A percentile compares a stretch with the other conserved stretches of the same genome.
These are phyloP conservation scores for Fusarium odoratissimum DNA, from an alignment of 2,329 filamentous ascomycete species.

Conservation along the genomic window DNA sequence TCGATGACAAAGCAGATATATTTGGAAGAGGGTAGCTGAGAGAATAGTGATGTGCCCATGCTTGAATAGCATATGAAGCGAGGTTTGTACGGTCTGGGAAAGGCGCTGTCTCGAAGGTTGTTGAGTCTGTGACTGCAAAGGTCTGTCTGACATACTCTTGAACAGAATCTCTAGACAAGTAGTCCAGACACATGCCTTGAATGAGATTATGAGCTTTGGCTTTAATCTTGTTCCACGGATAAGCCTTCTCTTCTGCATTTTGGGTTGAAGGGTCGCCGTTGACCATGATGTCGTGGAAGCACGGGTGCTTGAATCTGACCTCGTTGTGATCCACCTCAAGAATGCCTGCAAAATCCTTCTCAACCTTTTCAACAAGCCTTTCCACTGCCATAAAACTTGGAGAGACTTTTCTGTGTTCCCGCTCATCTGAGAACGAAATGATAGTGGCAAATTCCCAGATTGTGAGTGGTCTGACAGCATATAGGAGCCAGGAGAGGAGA, in stretches of 20 bases:
- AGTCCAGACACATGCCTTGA: neutral
- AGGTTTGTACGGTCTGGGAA: constrained; percentile 3
- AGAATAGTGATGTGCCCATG: constrained; percentile 11
- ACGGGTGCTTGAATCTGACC: neutral
- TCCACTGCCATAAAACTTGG: neutral
- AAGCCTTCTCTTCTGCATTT: rapidly evolving
- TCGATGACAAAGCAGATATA: neutral
- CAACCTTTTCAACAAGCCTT: neutral
- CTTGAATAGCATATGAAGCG: constrained; percentile 3
- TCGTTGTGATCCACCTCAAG: neutral
- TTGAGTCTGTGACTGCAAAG: neutral
- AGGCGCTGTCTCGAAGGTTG: neutral
- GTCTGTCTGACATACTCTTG: neutral
- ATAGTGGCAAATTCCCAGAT: constrained; percentile 7
- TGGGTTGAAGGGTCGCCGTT: rapidly evolving
- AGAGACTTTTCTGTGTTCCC: neutral
- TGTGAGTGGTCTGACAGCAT: constrained; percentile 4
- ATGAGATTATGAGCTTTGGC: neutral
- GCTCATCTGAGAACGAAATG: neutral
- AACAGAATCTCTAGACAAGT: neutral
- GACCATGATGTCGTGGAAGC: neutral
- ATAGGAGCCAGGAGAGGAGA: neutral
- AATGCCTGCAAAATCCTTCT: neutral
- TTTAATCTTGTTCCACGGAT: neutral
- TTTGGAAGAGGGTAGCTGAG: neutral